These are phyloP conservation scores for Adansonia rubrostipa DNA, from an alignment of 441 rosid species.

Conservation along the genomic window DNA sequence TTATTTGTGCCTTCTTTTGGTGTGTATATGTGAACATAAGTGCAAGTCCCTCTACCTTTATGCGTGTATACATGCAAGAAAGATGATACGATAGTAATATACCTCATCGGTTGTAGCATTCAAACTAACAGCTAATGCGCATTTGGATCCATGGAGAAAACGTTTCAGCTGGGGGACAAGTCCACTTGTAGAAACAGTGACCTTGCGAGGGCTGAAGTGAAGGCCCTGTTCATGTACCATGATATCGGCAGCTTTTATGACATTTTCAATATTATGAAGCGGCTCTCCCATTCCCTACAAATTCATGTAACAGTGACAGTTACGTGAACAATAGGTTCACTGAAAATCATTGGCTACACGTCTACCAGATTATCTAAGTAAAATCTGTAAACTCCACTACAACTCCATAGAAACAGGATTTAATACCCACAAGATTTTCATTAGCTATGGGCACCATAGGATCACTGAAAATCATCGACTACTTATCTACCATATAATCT, in stretches of 20 bases:
- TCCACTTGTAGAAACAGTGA: constrained; percentile 91
- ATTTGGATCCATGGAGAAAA: constrained; percentile 72
- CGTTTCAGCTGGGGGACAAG: constrained; percentile 88
- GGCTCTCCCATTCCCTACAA: constrained; percentile 98
- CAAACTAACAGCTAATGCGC: constrained; percentile 91
- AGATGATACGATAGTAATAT: constrained; percentile 24
- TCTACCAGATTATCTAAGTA: not conserved
- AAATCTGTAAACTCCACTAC: not conserved
- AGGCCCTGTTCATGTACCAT: constrained; percentile 90
- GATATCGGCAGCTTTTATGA: constrained; percentile 78
- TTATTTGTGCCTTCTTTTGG: not conserved
- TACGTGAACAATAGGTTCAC: not conserved
- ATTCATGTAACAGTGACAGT: constrained; percentile 21
- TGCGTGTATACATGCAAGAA: not conserved
- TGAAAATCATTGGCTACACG: constrained; percentile 3
- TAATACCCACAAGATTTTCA: constrained; percentile 4
- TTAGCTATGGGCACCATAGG: not conserved
- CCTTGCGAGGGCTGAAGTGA: constrained; percentile 91
- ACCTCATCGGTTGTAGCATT: constrained; percentile 98
- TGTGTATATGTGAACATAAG: not conserved
- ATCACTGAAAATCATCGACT: not conserved
- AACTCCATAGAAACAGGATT: not conserved
- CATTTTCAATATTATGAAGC: constrained; percentile 79
- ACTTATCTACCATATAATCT: not conserved
- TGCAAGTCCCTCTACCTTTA: not conserved